phyloP scores from a whole-genome alignment of 257 asterid genomes.

The Buddleja alternifolia region DNA sequence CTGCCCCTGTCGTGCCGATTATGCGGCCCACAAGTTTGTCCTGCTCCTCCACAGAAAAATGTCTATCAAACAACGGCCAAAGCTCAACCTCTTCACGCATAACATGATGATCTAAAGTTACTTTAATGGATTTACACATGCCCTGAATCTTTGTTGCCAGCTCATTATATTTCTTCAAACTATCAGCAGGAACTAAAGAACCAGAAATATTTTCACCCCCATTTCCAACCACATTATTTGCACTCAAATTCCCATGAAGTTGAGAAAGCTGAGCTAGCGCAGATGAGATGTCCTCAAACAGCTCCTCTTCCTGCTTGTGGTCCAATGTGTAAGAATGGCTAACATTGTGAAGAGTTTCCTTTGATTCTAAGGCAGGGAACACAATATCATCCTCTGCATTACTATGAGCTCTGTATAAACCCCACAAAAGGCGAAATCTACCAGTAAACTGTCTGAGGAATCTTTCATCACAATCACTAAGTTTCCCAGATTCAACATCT shows the following conservation, averaged over 20 bases:
- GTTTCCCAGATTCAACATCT: constrained; percentile 84
- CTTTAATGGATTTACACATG: constrained; percentile 96
- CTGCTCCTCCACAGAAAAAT: constrained; percentile 91
- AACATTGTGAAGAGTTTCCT: constrained; percentile 90
- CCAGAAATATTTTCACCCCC: constrained; percentile 31
- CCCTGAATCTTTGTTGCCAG: constrained; percentile 92
- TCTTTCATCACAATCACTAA: constrained; percentile 69
- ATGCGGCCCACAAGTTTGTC: constrained; percentile 92
- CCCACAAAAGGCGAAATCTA: constrained; percentile 91
- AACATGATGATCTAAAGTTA: constrained; percentile 94
- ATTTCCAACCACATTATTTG: constrained; percentile 43
- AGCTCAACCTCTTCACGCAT: constrained; percentile 94
- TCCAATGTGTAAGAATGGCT: constrained; percentile 97
- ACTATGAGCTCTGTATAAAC: constrained; percentile 93
- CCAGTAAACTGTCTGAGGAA: constrained; percentile 88
- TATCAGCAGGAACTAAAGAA: constrained; percentile 40
- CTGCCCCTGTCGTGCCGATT: constrained; percentile 98
- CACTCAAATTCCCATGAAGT: constrained; percentile 62
- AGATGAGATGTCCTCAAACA: constrained; percentile 87
- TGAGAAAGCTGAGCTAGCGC: constrained; percentile 74
- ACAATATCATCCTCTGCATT: constrained; percentile 99
- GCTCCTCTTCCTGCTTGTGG: constrained; percentile 94
- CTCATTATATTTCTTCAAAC: constrained; percentile 66
- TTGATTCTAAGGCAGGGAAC: constrained; percentile 95
- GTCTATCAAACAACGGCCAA: constrained; percentile 95